Conservation (phyloP, 2,329 filamentous ascomycete genomes). For the Elsinoe arachidis region DNA sequence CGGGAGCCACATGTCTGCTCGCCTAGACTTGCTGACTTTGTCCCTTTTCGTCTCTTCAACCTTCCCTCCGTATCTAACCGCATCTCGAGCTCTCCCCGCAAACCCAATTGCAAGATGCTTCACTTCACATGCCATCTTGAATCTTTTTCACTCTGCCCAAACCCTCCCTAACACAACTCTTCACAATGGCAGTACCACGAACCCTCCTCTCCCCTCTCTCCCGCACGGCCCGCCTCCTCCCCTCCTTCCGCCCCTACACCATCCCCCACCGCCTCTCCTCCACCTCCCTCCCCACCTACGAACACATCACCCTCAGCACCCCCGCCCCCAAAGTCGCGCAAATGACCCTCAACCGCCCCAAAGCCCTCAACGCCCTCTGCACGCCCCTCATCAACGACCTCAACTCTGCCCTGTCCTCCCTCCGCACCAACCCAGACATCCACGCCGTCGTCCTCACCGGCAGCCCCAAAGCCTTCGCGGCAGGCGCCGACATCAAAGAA, state of each 20-base stretch:
- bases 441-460: slow-evolving; percentile 79
- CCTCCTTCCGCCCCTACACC: slow-evolving; percentile 11
- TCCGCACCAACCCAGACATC: slow-evolving; percentile 62
- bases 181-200: slow-evolving; percentile 3
- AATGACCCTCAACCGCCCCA: slow-evolving; percentile 72
- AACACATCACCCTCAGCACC: slow-evolving; percentile 32
- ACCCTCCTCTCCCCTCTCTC: background rate
- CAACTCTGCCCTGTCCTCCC: slow-evolving; percentile 63
- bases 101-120: background rate
- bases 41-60: background rate
- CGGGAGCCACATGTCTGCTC: slow-evolving; percentile 10
- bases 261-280: slow-evolving; percentile 6
- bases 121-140: background rate
- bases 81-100: slow-evolving; percentile 3
- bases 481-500: slow-evolving; percentile 97
- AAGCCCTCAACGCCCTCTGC: slow-evolving; percentile 88
- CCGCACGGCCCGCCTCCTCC: background rate
- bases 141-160: background rate
- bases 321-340: slow-evolving; percentile 16
- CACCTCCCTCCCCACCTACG: slow-evolving; percentile 13
- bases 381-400: slow-evolving; percentile 86
- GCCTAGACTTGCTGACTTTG: background rate
- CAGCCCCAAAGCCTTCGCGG: slow-evolving; percentile 82
- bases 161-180: background rate
- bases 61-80: slow-evolving; percentile 5